These are phyloP conservation scores for Aspergillus uvarum DNA, from an alignment of 2,329 filamentous ascomycete species.

Conservation along the genomic window DNA sequence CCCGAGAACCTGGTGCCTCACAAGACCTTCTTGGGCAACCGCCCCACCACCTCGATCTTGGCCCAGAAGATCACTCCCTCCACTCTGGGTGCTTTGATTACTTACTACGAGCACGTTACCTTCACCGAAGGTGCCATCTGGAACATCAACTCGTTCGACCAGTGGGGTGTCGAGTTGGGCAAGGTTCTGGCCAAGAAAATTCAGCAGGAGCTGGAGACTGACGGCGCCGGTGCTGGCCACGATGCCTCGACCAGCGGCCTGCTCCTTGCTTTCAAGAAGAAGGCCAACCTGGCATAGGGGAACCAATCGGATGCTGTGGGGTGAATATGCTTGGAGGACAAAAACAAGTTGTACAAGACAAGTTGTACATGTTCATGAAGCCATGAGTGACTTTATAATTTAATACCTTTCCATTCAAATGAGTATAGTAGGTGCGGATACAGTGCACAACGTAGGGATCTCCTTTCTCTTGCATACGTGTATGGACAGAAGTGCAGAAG, in stretches of 20 bases:
- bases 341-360: conserved; percentile 18
- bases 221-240: conserved; percentile 70
- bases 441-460: too few species aligned
- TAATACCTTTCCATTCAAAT: conserved; percentile 8
- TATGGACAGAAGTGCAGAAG: too few species aligned
- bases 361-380: conserved; percentile 20
- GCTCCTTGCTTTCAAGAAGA: conserved; percentile 89
- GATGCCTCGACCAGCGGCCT: conserved; percentile 86
- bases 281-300: conserved; percentile 49
- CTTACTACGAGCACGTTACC: conserved; percentile 98
- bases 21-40: conserved; percentile 98
- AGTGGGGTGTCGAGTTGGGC: conserved; percentile 98
- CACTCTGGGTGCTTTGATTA: conserved; percentile 90
- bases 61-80: conserved; percentile 91
- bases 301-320: neutral
- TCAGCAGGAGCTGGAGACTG: conserved; percentile 74
- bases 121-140: conserved; percentile 97
- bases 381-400: conserved; percentile 18
- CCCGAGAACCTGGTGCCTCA: conserved; percentile 71
- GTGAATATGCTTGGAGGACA: conserved; percentile 4
- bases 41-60: conserved; percentile 92
- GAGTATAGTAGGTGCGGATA: neutral
- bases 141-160: conserved; percentile 99
- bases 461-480: too few species aligned
- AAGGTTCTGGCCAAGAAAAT: conserved; percentile 96